phyloP scores from a whole-genome alignment of 306 rosid species.

The Cucumis sativus region DNA sequence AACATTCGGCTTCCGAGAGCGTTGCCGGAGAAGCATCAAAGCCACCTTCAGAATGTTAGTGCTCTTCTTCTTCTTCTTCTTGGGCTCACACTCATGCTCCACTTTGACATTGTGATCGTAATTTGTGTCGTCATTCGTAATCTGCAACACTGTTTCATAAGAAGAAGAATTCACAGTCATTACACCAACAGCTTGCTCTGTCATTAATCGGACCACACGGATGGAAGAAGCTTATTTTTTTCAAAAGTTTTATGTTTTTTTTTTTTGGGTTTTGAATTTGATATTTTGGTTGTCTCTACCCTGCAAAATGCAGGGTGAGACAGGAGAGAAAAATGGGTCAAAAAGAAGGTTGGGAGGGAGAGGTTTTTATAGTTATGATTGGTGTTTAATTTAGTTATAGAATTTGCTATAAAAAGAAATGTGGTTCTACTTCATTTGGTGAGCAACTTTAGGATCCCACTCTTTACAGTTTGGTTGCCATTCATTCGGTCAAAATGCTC shows the following conservation, averaged over 20 bases:
- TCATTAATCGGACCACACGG: background rate
- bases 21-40: background rate
- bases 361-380: background rate
- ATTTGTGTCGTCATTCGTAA: no score
- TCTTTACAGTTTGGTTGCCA: no score
- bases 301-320: constrained; percentile 4
- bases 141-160: no score
- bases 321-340: background rate
- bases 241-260: no score
- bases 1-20: background rate
- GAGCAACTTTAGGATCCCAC: background rate
- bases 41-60: background rate
- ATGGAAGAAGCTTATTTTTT: background rate
- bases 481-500: no score
- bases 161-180: background rate
- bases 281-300: background rate
- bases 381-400: no score
- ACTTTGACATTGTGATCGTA: no score
- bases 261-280: background rate
- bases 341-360: background rate
- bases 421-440: background rate
- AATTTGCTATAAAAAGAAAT: background rate
- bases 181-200: background rate
- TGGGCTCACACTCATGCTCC: no score
- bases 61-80: background rate